Percentiles rank a stretch among this genome's conserved stretches.
Conservation (phyloP, 192 early-diverging fungal genomes). For the Entophlyctis luteolus region DNA sequence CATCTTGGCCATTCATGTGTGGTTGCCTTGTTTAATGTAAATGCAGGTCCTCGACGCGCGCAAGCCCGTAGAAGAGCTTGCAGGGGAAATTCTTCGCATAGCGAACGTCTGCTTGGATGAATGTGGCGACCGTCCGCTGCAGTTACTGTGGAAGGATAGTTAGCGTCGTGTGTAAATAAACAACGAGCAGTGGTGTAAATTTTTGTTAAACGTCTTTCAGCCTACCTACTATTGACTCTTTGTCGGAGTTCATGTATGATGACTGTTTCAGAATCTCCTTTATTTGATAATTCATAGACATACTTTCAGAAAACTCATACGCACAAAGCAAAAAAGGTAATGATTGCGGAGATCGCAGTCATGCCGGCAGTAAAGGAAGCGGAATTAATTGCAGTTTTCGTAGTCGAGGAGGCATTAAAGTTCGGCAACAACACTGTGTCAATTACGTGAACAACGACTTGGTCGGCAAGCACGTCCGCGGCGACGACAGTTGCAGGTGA, state of each 20-base stretch:
- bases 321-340: too few species aligned
- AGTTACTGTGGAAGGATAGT: conserved; percentile 1
- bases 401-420: background rate
- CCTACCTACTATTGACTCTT: too few species aligned
- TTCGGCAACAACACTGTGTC: conserved; percentile 46
- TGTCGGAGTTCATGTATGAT: too few species aligned
- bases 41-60: conserved; percentile 17
- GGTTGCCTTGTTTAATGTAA: background rate
- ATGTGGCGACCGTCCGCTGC: background rate
- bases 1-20: background rate
- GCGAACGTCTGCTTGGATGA: background rate
- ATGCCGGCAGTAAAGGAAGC: background rate
- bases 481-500: conserved; percentile 34
- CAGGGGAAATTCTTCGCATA: background rate
- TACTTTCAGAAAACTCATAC: too few species aligned
- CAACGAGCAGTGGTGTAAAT: too few species aligned
- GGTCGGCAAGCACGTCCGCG: conserved; percentile 34
- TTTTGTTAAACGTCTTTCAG: too few species aligned
- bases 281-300: too few species aligned
- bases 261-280: too few species aligned
- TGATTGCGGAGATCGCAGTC: too few species aligned
- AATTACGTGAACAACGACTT: conserved; percentile 47
- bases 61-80: background rate
- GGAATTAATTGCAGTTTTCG: background rate
- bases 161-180: too few species aligned